These are phyloP conservation scores for Diplodia scrobiculata DNA, from an alignment of 2,329 filamentous ascomycete genomes.

Conservation along the genomic window DNA sequence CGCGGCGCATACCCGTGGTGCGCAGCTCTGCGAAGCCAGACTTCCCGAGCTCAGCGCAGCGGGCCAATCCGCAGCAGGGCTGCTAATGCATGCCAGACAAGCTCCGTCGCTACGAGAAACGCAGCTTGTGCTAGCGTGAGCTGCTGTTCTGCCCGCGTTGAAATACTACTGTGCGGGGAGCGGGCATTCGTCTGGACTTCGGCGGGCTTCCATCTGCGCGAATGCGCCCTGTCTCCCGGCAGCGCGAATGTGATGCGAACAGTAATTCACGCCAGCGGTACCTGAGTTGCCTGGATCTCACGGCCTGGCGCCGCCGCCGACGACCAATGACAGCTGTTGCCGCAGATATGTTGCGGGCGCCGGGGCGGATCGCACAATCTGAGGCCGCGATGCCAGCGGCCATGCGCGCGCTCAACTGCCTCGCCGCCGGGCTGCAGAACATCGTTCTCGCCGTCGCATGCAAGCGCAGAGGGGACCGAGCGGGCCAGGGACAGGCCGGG, in stretches of 20 bases:
- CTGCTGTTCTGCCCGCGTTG: conserved; percentile 12
- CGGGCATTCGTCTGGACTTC: not conserved
- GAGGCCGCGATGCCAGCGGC: conserved; percentile 21
- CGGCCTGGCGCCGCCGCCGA: conserved; percentile 10
- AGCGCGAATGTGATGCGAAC: conserved; percentile 9
- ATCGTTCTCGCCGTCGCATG: conserved; percentile 20
- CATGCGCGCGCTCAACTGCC: conserved; percentile 18
- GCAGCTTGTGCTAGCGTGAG: conserved; percentile 25
- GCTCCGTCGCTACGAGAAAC: conserved; percentile 31
- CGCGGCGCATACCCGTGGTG: conserved; percentile 25
- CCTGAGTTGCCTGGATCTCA: conserved; percentile 18
- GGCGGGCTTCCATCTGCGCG: not conserved
- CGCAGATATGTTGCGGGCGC: conserved; percentile 28
- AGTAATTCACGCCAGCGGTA: conserved; percentile 12
- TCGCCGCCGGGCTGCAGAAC: conserved; percentile 10
- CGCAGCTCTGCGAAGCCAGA: conserved; percentile 29
- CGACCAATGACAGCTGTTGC: conserved; percentile 28
- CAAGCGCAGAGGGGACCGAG: not conserved
- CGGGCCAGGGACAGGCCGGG: not conserved
- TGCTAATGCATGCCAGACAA: conserved; percentile 30
- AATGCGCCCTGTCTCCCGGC: not conserved
- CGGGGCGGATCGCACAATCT: conserved; percentile 28
- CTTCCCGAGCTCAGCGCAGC: conserved; percentile 29
- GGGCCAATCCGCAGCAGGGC: conserved; percentile 30
- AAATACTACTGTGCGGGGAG: not conserved